Percentiles rank a stretch among this genome's conserved stretches.
These are phyloP conservation scores for Paraleonurus japonicus DNA, from an alignment of 257 asterid genomes.

Conservation along the genomic window DNA sequence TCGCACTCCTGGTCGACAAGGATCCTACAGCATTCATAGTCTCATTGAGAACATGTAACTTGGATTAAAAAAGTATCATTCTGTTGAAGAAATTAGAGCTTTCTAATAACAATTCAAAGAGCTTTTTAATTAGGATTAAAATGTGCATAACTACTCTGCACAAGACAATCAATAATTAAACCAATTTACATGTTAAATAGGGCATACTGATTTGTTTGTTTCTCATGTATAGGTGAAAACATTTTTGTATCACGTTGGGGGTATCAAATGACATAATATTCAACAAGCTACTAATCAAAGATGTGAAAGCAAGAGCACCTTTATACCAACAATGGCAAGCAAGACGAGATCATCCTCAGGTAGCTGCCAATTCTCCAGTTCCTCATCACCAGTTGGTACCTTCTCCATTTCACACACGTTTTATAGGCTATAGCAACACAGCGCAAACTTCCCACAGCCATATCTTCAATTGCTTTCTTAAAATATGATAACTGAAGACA, in stretches of 20 bases:
- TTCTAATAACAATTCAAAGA: neutral
- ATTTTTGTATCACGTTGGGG: neutral
- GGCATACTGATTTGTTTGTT: neutral
- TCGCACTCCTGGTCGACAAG: constrained; percentile 84
- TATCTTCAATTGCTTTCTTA: constrained; percentile 66
- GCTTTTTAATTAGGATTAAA: neutral
- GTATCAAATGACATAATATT: constrained; percentile 1
- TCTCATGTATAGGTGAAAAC: neutral
- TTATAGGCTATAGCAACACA: constrained; percentile 92
- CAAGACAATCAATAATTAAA: neutral
- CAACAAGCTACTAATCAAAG: constrained; percentile 4
- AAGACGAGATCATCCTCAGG: constrained; percentile 84
- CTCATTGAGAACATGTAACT: constrained; percentile 10
- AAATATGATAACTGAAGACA: constrained; percentile 48
- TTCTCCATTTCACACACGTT: constrained; percentile 42
- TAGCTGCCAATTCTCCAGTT: constrained; percentile 64
- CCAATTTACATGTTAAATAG: neutral
- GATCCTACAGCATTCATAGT: constrained; percentile 56
- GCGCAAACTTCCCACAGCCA: constrained; percentile 84
- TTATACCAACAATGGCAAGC: constrained; percentile 89
- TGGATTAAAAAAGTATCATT: neutral
- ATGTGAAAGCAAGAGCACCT: constrained; percentile 46
- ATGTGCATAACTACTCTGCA: neutral
- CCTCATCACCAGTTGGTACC: constrained; percentile 69
- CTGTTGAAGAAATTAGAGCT: neutral